phyloP scores from a whole-genome alignment of 441 rosid species.

The Erodium texanum region DNA sequence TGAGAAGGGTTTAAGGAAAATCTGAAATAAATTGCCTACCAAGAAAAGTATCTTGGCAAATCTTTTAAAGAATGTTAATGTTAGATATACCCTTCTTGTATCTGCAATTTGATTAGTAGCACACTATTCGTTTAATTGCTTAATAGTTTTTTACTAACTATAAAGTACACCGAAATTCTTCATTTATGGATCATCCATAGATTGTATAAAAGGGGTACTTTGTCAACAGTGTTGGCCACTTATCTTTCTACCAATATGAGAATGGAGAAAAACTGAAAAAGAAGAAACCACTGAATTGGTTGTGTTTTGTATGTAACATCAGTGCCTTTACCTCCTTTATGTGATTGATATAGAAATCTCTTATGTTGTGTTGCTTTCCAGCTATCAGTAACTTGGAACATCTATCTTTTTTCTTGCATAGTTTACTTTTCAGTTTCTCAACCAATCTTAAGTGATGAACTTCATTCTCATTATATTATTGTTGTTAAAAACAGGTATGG shows the following conservation, averaged over 20 bases:
- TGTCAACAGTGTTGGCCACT: neutral
- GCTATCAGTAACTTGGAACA: neutral
- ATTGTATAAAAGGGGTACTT: too few relatives aligned
- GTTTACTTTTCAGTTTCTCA: neutral
- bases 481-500: conserved; percentile 51
- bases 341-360: neutral
- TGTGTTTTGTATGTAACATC: neutral
- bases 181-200: too few relatives aligned
- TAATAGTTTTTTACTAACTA: neutral
- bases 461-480: conserved; percentile 4
- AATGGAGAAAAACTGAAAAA: neutral
- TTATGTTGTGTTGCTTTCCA: conserved; percentile 1
- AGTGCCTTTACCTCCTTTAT: neutral
- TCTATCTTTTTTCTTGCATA: neutral
- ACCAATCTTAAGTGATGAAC: conserved; percentile 9
- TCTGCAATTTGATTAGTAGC: neutral
- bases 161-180: too few relatives aligned
- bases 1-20: neutral
- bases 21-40: neutral
- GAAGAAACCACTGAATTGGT: neutral
- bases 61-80: neutral
- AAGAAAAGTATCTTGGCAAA: neutral
- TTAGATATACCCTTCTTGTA: neutral
- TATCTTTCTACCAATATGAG: neutral
- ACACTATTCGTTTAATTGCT: neutral